Conservation (phyloP, 2,329 filamentous ascomycete species). For the Colletotrichum sidae region DNA sequence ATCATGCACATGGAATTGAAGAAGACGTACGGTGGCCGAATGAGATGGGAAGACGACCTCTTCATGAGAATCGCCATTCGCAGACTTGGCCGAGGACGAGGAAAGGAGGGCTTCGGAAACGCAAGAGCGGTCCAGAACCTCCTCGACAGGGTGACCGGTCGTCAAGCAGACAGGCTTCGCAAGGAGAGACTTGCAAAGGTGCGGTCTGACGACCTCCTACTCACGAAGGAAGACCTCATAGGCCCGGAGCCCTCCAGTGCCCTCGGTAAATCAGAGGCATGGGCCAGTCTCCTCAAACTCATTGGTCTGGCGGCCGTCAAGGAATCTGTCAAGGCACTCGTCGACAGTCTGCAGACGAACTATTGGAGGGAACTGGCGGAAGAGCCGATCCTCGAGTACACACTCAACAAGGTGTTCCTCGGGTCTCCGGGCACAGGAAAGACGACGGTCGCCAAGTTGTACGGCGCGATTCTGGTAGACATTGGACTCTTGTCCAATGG, state of each 20-base stretch:
- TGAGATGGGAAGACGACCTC: slow-evolving; percentile 72
- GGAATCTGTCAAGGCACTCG: slow-evolving; percentile 64
- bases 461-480: slow-evolving; percentile 75
- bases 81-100: slow-evolving; percentile 71
- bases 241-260: slow-evolving; percentile 72
- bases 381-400: slow-evolving; percentile 67
- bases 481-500: slow-evolving; percentile 75
- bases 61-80: slow-evolving; percentile 73
- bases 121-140: slow-evolving; percentile 76
- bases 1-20: slow-evolving; percentile 70
- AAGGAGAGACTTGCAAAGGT: slow-evolving; percentile 54
- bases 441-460: slow-evolving; percentile 79
- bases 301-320: slow-evolving; percentile 74
- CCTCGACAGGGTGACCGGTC: slow-evolving; percentile 62
- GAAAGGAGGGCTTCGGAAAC: slow-evolving; percentile 78
- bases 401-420: slow-evolving; percentile 76
- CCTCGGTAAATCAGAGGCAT: slow-evolving; percentile 64
- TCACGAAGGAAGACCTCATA: slow-evolving; percentile 77
- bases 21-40: slow-evolving; percentile 62
- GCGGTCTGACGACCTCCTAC: slow-evolving; percentile 65
- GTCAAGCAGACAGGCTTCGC: slow-evolving; percentile 69
- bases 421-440: slow-evolving; percentile 82
- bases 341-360: slow-evolving; percentile 73
- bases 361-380: slow-evolving; percentile 75
- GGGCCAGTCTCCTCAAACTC: slow-evolving; percentile 67